Conservation (phyloP, 176 grass and related monocot genomes). For the Oryza australiensis region DNA sequence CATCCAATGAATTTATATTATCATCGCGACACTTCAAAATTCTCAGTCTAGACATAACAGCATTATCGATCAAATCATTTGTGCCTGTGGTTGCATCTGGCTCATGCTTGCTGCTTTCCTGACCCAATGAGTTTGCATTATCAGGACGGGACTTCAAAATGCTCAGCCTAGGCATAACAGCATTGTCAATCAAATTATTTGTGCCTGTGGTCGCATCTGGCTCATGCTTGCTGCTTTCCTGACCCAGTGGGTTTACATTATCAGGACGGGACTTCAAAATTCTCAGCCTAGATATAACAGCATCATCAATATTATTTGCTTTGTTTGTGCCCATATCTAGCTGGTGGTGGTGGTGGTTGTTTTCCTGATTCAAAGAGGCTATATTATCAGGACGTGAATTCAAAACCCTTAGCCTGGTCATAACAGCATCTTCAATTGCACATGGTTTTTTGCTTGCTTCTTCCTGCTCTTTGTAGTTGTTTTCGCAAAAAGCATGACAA, state of each 20-base stretch:
- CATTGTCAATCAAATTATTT: constrained; percentile 32
- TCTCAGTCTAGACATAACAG: constrained; percentile 37
- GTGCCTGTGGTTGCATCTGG: background rate
- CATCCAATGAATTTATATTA: constrained; percentile 3
- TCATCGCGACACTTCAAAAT: constrained; percentile 43
- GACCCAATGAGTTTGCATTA: constrained; percentile 12
- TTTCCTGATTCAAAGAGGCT: constrained; percentile 4
- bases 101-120: constrained; percentile 26
- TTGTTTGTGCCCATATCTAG: constrained; percentile 29
- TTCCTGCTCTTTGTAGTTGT: constrained; percentile 23
- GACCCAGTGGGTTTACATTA: constrained; percentile 16
- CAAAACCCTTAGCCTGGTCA: constrained; percentile 47
- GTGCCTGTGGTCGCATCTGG: constrained; percentile 1
- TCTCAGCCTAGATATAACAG: constrained; percentile 49
- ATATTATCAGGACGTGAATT: constrained; percentile 34
- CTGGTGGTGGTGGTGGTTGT: background rate
- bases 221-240: constrained; percentile 26
- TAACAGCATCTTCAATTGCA: constrained; percentile 51
- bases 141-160: constrained; percentile 45
- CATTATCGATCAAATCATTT: constrained; percentile 25
- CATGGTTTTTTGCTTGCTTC: constrained; percentile 29
- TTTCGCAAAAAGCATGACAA: constrained; percentile 6
- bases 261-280: constrained; percentile 45
- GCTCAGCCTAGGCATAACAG: constrained; percentile 49
- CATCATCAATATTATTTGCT: constrained; percentile 39